Evolutionary conservation across 179 eudicot genomes (phyloP), one percentile per base, ranked within the genome.

Genomic region (Nepenthes alata): DNA sequence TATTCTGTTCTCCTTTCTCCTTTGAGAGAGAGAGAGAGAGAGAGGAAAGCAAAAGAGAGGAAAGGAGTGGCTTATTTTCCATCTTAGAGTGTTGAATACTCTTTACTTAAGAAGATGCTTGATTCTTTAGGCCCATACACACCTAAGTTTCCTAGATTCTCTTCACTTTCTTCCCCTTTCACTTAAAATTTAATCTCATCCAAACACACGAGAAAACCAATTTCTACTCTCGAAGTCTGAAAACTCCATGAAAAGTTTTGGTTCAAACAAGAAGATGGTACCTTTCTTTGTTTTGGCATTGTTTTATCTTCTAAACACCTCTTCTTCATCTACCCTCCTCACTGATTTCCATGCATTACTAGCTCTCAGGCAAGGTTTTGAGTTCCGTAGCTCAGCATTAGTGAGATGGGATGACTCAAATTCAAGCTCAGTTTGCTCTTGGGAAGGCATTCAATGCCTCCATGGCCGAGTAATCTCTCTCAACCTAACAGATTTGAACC

Each of bases 401-500:
- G 53, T 14, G 38, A 63, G 66, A 25, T 91, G 95, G 98, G 68
- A 80, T 61, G n/a, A 4, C 15, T 79, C 88, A 3, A 81, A 84
- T 55, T 83, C 89, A 47, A 82, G 72, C 54, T 74, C 85, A n/a
- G 45, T 83, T 11, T 91, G 96, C 59, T 81, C 85, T 14, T 91
- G 98, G 98, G 68, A 61, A 5, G 91, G 96, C 39, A 64, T 91
- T 44, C 79, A 77, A 71, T 91, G 98, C 64, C 63, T 61, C 13
- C 65, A 64, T 10, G 89, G 76, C 35, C 71, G 95, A 78, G 88
- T 91, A 0, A 25, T 71, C 57, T 84, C 98, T 0, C 73, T 91
- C 4, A 81, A 86, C 69, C 67, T 91, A 47, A 81, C 96, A 2
- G 78, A 84, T 56, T 76, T 91, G 60, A 68, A 63, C 58, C 81